A percentile compares a stretch with the other conserved stretches of the same genome.
Evolutionary conservation across 768 basidiomycete genomes (phyloP).

Genomic region (Fomitopsis pulvina): DNA sequence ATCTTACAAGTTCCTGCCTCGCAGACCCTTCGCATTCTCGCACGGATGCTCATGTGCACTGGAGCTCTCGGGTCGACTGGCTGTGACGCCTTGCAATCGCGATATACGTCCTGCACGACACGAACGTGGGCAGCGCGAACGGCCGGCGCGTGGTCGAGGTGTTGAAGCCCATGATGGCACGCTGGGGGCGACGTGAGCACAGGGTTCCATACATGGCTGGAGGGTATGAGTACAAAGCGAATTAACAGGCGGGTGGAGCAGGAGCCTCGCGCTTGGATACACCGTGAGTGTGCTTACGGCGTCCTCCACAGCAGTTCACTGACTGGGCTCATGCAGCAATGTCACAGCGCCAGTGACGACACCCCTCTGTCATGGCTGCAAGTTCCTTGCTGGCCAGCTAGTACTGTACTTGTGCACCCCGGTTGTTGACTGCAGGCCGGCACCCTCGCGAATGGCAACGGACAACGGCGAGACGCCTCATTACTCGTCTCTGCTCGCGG

Average conservation of each 20-base stretch:
- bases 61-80: too few species aligned
- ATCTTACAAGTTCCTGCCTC: too few species aligned
- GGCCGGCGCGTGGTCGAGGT: too few species aligned
- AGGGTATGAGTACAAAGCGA: constrained; percentile 44
- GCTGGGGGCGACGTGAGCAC: constrained; percentile 45
- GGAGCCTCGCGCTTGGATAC: constrained; percentile 56
- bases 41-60: too few species aligned
- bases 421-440: constrained; percentile 52
- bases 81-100: too few species aligned
- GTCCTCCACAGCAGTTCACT: background rate
- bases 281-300: constrained; percentile 38
- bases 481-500: too few species aligned
- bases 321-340: constrained; percentile 32
- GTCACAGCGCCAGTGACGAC: constrained; percentile 75
- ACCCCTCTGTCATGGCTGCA: constrained; percentile 50
- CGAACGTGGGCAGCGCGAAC: too few species aligned
- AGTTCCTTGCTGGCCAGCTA: background rate
- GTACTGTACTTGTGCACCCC: constrained; percentile 35
- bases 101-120: too few species aligned
- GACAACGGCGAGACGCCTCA: too few species aligned
- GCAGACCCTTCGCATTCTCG: too few species aligned
- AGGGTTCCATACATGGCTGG: constrained; percentile 50
- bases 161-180: too few species aligned
- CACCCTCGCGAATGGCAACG: too few species aligned
- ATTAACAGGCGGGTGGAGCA: constrained; percentile 36